These are phyloP conservation scores for Calonectria fujianensis DNA, from an alignment of 2,329 filamentous ascomycete species.

Conservation along the genomic window DNA sequence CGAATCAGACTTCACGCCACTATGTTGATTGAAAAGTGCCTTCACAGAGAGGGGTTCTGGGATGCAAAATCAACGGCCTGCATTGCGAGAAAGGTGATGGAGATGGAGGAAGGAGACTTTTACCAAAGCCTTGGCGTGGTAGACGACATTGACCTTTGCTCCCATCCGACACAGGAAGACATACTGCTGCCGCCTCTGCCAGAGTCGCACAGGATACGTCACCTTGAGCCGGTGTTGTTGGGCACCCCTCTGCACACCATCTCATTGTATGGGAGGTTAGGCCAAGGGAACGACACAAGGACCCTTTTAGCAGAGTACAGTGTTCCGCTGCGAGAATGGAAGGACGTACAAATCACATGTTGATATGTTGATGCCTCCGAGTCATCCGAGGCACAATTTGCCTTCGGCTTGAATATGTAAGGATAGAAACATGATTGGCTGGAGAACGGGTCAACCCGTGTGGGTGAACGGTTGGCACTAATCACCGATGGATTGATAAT, in stretches of 20 bases:
- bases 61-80: constrained; percentile 57
- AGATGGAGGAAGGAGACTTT: constrained; percentile 60
- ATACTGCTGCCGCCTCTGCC: constrained; percentile 43
- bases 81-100: constrained; percentile 61
- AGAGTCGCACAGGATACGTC: constrained; percentile 41
- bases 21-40: constrained; percentile 53
- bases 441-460: neutral
- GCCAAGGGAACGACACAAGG: constrained; percentile 31
- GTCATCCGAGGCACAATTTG: neutral
- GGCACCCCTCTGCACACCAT: constrained; percentile 50
- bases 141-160: constrained; percentile 42
- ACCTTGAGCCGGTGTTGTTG: constrained; percentile 46
- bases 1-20: constrained; percentile 63
- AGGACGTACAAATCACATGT: constrained; percentile 1
- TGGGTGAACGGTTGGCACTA: neutral
- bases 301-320: constrained; percentile 46
- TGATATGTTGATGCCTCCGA: neutral
- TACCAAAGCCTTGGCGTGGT: constrained; percentile 39
- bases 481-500: neutral
- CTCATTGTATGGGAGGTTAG: constrained; percentile 44
- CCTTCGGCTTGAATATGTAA: neutral
- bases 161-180: constrained; percentile 33
- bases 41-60: constrained; percentile 66
- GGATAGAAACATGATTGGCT: neutral
- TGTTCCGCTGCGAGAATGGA: constrained; percentile 40